Evolutionary conservation across 2,329 filamentous ascomycete genomes (phyloP).

Genomic region (Graphiopsis chlorocephala): DNA sequence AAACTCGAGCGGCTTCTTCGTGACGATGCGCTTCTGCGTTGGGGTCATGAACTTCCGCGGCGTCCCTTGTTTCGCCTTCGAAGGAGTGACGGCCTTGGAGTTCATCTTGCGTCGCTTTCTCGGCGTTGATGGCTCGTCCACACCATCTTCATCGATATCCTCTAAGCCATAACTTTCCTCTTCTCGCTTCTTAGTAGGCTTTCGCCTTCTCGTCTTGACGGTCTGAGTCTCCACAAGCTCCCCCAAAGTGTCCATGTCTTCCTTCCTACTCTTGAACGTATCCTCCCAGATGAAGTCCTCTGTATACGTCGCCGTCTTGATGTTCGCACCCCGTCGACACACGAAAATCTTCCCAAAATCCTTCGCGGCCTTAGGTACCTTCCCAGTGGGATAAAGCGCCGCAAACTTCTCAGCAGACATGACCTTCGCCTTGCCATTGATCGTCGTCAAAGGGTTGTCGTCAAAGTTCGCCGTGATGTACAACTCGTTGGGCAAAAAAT

Average conservation of each 20-base stretch:
- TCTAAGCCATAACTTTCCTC: constrained; percentile 44
- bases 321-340: constrained; percentile 85
- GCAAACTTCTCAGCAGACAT: constrained; percentile 70
- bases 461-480: constrained; percentile 90
- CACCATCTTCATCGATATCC: constrained; percentile 39
- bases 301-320: constrained; percentile 84
- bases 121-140: constrained; percentile 43
- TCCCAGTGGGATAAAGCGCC: constrained; percentile 68
- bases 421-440: constrained; percentile 83
- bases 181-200: constrained; percentile 33
- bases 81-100: constrained; percentile 43
- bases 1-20: constrained; percentile 90
- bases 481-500: constrained; percentile 79
- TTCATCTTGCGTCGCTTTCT: constrained; percentile 50
- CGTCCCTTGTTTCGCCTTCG: constrained; percentile 44
- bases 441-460: constrained; percentile 78
- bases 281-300: constrained; percentile 92
- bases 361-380: constrained; percentile 67
- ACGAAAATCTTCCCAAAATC: constrained; percentile 85
- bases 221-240: constrained; percentile 69
- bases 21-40: constrained; percentile 64
- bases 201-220: constrained; percentile 63
- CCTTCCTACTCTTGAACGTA: constrained; percentile 61
- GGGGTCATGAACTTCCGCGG: constrained; percentile 60
- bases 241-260: constrained; percentile 65